A percentile compares a stretch with the other conserved stretches of the same genome.
Evolutionary conservation across 495 filamentous ascomycete genomes (phyloP).

Genomic region (Lindgomyces ingoldianus): DNA sequence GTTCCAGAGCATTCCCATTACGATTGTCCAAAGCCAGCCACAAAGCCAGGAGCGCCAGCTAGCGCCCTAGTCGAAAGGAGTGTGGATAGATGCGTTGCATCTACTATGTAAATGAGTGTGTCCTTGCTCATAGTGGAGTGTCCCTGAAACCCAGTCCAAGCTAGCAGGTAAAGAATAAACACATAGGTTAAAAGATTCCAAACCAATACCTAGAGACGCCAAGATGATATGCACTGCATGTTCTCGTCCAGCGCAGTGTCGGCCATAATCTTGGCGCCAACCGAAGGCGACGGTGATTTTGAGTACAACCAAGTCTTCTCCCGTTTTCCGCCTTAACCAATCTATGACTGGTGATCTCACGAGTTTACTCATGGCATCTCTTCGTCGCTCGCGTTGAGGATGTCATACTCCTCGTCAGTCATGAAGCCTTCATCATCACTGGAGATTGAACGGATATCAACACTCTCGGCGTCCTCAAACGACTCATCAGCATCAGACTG

Average conservation of each 20-base stretch:
- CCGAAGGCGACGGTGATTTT: background rate
- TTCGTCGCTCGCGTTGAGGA: conserved; percentile 92
- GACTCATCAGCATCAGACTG: conserved; percentile 22
- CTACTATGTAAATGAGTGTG: conserved; percentile 14
- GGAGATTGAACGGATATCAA: conserved; percentile 46
- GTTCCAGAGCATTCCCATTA: conserved; percentile 1
- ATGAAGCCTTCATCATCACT: conserved; percentile 74
- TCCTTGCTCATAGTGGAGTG: conserved; percentile 10
- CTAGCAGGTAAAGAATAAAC: background rate
- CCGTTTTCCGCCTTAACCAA: too few relatives aligned
- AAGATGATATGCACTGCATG: background rate
- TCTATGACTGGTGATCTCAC: too few relatives aligned
- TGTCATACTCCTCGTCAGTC: conserved; percentile 97
- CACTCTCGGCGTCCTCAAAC: conserved; percentile 45
- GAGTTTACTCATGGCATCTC: conserved; percentile 51
- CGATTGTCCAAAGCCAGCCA: background rate
- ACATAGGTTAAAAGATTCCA: background rate
- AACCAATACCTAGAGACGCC: background rate
- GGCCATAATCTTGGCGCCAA: background rate
- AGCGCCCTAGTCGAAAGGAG: conserved; percentile 17
- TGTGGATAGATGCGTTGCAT: conserved; percentile 2
- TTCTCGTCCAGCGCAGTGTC: background rate
- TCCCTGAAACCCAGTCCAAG: background rate
- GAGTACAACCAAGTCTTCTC: too few relatives aligned
- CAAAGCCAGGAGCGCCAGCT: background rate